Percentiles rank a stretch among this genome's conserved stretches.
phyloP scores from a whole-genome alignment of 805 yeast genomes.

The Hanseniaspora singularis region DNA sequence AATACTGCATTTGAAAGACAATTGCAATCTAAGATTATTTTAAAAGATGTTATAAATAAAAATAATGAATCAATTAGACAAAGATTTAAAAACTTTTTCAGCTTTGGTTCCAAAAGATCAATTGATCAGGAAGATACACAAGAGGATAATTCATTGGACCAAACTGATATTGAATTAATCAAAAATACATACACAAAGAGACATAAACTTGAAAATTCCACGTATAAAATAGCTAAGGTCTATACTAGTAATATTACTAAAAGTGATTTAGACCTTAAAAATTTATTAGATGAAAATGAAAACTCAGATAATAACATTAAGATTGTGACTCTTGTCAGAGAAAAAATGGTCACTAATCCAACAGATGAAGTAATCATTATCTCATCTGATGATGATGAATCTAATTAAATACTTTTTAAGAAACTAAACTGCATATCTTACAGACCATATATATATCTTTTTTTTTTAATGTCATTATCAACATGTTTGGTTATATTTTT shows the following conservation, averaged over 20 bases:
- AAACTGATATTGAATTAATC: slow-evolving; percentile 2
- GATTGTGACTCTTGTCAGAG: slow-evolving; percentile 3
- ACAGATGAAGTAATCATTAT: slow-evolving; percentile 12
- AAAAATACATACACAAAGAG: slow-evolving; percentile 4
- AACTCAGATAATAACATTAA: neutral
- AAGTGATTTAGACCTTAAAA: neutral
- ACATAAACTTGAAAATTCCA: slow-evolving; percentile 8
- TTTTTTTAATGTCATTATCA: no score
- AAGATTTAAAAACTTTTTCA: neutral
- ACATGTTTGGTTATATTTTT: no score
- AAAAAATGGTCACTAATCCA: slow-evolving; percentile 6
- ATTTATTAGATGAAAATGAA: neutral
- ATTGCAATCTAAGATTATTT: neutral
- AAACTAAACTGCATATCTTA: no score
- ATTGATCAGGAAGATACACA: neutral
- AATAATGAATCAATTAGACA: neutral
- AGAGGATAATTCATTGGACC: neutral
- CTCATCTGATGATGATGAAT: slow-evolving; percentile 8
- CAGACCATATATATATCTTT: no score
- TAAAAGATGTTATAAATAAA: neutral
- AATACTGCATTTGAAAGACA: neutral
- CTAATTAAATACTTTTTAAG: no score
- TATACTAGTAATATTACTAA: slow-evolving; percentile 6
- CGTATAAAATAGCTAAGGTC: slow-evolving; percentile 11
- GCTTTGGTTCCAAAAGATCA: neutral